These are phyloP conservation scores for Colletotrichum australisinense DNA, from an alignment of 2,329 filamentous ascomycete species.

Conservation along the genomic window DNA sequence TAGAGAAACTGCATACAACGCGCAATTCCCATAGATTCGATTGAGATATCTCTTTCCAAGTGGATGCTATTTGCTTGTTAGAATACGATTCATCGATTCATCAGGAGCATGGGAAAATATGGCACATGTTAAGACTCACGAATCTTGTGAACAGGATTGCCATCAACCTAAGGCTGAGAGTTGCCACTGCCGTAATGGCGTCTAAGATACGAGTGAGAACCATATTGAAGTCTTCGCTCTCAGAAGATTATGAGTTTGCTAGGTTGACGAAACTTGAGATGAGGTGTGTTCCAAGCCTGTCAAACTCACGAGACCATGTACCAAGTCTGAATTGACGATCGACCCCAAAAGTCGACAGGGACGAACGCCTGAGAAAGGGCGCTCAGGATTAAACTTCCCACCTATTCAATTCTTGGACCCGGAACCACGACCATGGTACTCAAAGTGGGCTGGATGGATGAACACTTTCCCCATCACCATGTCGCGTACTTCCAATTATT, in stretches of 20 bases:
- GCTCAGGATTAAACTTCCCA: too few relatives aligned
- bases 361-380: too few relatives aligned
- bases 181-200: constrained; percentile 8
- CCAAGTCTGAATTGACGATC: not conserved
- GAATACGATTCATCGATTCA: not conserved
- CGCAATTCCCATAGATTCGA: constrained; percentile 12
- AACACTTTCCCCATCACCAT: not conserved
- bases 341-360: too few relatives aligned
- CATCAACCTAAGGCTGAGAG: not conserved
- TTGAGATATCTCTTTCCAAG: constrained; percentile 19
- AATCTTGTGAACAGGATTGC: constrained; percentile 21
- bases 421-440: not conserved
- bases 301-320: not conserved
- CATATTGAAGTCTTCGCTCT: not conserved
- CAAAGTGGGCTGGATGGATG: not conserved
- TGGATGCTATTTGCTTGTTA: constrained; percentile 8
- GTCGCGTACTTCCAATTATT: not conserved
- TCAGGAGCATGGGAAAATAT: not conserved
- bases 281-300: not conserved
- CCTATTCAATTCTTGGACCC: too few relatives aligned
- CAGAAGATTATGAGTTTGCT: not conserved
- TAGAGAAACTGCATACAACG: not conserved
- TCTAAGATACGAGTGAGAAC: not conserved
- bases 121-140: not conserved
- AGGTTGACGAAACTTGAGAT: not conserved